phyloP scores from a whole-genome alignment of 2,329 filamentous ascomycete species.

The Dactylonectria macrodidyma region DNA sequence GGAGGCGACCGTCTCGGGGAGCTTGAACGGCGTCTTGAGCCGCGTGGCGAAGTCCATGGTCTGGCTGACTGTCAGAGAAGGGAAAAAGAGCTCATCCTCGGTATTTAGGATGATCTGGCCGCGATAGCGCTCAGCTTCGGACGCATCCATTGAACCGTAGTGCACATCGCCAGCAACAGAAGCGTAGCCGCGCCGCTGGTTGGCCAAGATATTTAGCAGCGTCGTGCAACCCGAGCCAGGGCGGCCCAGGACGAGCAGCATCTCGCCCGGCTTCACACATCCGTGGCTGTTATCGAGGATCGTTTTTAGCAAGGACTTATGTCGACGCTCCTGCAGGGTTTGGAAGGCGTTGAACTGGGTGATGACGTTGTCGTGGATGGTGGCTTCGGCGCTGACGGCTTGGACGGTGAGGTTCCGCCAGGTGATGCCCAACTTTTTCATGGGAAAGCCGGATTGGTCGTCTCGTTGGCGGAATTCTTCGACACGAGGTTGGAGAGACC shows the following conservation, averaged over 20 bases:
- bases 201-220: constrained; percentile 78
- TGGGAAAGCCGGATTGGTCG: constrained; percentile 60
- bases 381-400: constrained; percentile 73
- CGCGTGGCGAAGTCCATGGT: constrained; percentile 79
- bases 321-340: constrained; percentile 39
- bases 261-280: constrained; percentile 80
- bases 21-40: constrained; percentile 67
- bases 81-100: constrained; percentile 76
- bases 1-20: constrained; percentile 43
- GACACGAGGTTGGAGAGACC: constrained; percentile 64
- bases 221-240: constrained; percentile 81
- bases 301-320: constrained; percentile 71
- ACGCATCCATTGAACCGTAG: constrained; percentile 67
- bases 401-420: constrained; percentile 76
- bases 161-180: constrained; percentile 71
- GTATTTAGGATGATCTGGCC: constrained; percentile 79
- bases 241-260: constrained; percentile 78
- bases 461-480: constrained; percentile 59
- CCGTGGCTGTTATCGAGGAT: constrained; percentile 77
- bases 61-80: constrained; percentile 78
- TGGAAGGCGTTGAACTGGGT: not conserved
- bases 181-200: constrained; percentile 72
- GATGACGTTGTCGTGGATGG: constrained; percentile 74
- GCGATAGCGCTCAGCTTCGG: constrained; percentile 63
- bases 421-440: constrained; percentile 71